Base-by-base conservation (phyloP, 2,329 filamentous ascomycete genomes). In the Akanthomyces dipterigenus region DNA sequence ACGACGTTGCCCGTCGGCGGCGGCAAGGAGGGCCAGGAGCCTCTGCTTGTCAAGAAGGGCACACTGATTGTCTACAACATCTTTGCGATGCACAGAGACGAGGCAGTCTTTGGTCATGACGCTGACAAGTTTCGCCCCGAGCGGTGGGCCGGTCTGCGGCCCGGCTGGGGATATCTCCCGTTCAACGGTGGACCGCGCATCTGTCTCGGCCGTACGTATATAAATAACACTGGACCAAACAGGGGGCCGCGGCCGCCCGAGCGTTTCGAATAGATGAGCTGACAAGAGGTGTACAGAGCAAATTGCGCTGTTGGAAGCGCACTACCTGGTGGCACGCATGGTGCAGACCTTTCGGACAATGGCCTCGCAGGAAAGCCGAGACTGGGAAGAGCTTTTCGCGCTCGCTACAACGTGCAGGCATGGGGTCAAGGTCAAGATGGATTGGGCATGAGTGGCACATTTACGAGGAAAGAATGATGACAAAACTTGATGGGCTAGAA, bases 1-100 rank as follows among this genome's bases (percentile, higher is more conserved):
- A 82, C 80, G 0, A 71, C 76, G 0, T 71, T 84, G 0, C 82
- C 82, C 1, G 65, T 71, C 0, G 82, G 82, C 22, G 82, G 82
- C 46, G 82, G 82, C 0, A 68, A 70, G 1, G 73, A 81, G 51
- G 76, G 78, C 16, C 68, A 65, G 14, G 70, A 71, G 0, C 80
- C 82, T 0, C 67, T 85, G 18, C 78, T 79, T 62, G 73, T 84
- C 2, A 71, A 71, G 6, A 78, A 78, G 54, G 80, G 79, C n/a
- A 73, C 73, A 1, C 61, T 69, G 0, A 72, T 80, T 16, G 70
- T 70, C 31, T 81, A 79, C 69, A 74, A 68, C 66, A 70, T 78
- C 3, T 80, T 78, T 64, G 31, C 66, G 1, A 73, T 79, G 70
- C 77, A 79, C 57, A 70, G 76, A 3, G 64, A 70, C 5, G 64